These are phyloP conservation scores for Trichoderma sp. DNA, from an alignment of 2,329 filamentous ascomycete species.

Conservation along the genomic window DNA sequence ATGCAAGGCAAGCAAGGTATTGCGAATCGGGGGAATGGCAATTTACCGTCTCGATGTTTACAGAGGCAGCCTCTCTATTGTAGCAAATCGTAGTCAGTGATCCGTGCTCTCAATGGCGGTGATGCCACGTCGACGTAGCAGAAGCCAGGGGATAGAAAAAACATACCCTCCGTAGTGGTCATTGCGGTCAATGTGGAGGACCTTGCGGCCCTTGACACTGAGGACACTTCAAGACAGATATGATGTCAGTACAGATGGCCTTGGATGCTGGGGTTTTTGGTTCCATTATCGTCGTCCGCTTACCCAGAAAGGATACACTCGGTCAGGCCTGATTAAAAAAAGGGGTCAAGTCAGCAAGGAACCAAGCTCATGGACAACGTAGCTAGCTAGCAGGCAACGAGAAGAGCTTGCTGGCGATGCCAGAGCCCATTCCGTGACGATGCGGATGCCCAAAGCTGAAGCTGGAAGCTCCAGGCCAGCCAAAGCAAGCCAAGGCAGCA, in stretches of 20 bases:
- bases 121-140: slow-evolving; percentile 1
- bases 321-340: slow-evolving; percentile 71
- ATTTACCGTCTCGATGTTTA: slow-evolving; percentile 90
- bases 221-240: slow-evolving; percentile 58
- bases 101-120: background rate
- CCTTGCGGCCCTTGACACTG: slow-evolving; percentile 98
- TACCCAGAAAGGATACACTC: slow-evolving; percentile 99
- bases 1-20: background rate
- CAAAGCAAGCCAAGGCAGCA: background rate
- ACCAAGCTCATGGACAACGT: background rate
- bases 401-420: background rate
- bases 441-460: background rate
- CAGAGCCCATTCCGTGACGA: background rate
- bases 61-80: slow-evolving; percentile 78
- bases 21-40: background rate
- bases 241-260: slow-evolving; percentile 32
- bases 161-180: slow-evolving; percentile 96
- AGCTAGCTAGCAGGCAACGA: background rate
- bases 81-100: slow-evolving; percentile 29
- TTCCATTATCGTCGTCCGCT: slow-evolving; percentile 25
- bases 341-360: background rate
- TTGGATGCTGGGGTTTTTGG: background rate
- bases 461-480: background rate
- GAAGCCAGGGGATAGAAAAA: background rate
- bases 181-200: slow-evolving; percentile 97